phyloP scores from a whole-genome alignment of 176 grass and related monocot species.

The Zoysia japonica region DNA sequence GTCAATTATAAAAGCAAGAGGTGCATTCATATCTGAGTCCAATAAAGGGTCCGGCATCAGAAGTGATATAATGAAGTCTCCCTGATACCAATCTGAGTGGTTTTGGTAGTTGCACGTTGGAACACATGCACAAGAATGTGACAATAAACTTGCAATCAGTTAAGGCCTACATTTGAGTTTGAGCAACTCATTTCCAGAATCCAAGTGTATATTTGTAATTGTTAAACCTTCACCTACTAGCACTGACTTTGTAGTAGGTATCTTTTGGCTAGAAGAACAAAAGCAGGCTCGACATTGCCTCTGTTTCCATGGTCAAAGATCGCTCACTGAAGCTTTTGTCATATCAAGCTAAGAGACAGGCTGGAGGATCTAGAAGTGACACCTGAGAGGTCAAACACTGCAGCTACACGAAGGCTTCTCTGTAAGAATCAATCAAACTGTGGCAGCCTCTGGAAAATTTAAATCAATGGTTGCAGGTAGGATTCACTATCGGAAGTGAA shows the following conservation, averaged over 20 bases:
- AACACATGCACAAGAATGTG: constrained; percentile 15
- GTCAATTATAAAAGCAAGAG: neutral
- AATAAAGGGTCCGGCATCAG: constrained; percentile 36
- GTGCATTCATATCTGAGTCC: constrained; percentile 32
- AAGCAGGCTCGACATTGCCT: neutral
- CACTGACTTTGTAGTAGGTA: constrained; percentile 25
- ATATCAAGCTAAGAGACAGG: neutral
- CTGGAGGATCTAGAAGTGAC: neutral
- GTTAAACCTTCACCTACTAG: constrained; percentile 29
- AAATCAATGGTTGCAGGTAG: constrained; percentile 20
- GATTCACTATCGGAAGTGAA: constrained; percentile 24
- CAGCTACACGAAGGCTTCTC: neutral
- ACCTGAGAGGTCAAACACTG: constrained; percentile 27
- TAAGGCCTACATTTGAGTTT: neutral
- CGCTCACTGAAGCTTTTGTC: constrained; percentile 12
- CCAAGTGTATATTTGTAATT: constrained; percentile 24
- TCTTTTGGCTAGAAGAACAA: neutral
- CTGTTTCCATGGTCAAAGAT: neutral
- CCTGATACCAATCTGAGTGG: constrained; percentile 27
- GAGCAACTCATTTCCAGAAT: constrained; percentile 28
- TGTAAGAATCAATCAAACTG: neutral
- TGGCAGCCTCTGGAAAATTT: neutral
- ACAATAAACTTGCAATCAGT: constrained; percentile 22
- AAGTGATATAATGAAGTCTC: constrained; percentile 31
- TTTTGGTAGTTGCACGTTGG: constrained; percentile 34